Evolutionary conservation across 257 asterid genomes (phyloP).

Genomic region (Solanum pinnatisectum): DNA sequence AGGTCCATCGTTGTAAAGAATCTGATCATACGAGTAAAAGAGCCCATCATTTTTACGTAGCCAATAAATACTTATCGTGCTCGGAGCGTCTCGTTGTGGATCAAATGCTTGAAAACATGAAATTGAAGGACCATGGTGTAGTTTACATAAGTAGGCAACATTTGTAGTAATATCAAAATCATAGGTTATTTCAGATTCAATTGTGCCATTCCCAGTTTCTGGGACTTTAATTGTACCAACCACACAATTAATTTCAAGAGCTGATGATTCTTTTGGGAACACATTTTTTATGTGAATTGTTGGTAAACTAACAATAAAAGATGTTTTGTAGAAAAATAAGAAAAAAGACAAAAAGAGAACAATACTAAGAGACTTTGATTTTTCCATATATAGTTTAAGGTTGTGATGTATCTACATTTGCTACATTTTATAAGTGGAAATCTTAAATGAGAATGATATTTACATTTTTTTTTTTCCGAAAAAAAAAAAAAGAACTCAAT

Average conservation of each 20-base stretch:
- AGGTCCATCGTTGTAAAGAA: not conserved
- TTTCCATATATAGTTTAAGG: not conserved
- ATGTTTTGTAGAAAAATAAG: not conserved
- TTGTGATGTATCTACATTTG: not conserved
- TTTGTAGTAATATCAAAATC: not conserved
- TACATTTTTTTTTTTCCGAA: not conserved
- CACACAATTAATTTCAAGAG: not conserved
- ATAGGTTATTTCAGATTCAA: not conserved
- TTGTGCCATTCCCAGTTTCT: not conserved
- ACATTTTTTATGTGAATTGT: not conserved
- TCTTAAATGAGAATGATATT: not conserved
- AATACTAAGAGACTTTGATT: not conserved
- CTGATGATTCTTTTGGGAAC: not conserved
- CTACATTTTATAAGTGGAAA: not conserved
- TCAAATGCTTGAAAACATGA: not conserved
- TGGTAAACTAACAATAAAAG: not conserved
- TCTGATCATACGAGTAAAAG: not conserved
- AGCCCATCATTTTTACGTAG: not conserved
- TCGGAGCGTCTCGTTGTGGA: not conserved
- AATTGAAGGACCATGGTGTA: not conserved
- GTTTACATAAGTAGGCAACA: not conserved
- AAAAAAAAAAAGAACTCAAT: not conserved
- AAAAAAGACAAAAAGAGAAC: not conserved
- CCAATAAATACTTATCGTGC: not conserved
- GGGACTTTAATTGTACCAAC: not conserved